phyloP scores from a whole-genome alignment of 176 grass and related monocot species.

The Microstegium vimineum region DNA sequence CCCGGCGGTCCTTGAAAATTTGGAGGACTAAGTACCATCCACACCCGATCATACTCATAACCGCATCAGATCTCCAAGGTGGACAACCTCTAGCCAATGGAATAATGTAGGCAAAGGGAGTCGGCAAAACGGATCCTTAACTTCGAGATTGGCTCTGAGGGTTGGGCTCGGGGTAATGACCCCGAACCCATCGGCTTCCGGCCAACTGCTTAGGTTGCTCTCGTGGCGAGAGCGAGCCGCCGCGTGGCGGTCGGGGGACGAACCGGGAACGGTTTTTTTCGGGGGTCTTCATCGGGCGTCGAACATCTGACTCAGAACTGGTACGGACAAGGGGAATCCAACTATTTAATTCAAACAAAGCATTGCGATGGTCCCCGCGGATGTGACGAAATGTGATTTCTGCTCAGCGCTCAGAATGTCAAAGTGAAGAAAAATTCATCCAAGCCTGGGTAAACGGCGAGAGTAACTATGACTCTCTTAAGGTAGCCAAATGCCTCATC shows the following conservation, averaged over 20 bases:
- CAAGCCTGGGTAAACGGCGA: conserved; percentile 64
- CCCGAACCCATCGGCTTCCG: too few relatives aligned
- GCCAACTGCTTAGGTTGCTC: too few relatives aligned
- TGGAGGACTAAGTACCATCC: conserved; percentile 38
- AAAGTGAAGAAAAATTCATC: too few relatives aligned
- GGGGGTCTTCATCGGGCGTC: not conserved
- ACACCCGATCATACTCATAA: conserved; percentile 70
- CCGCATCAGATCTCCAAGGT: conserved; percentile 86
- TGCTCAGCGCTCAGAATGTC: too few relatives aligned
- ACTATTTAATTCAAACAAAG: conserved; percentile 78
- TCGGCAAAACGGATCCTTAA: conserved; percentile 62
- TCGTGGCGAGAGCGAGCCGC: too few relatives aligned
- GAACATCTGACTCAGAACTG: conserved; percentile 40
- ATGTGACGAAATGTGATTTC: too few relatives aligned
- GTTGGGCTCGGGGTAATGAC: too few relatives aligned
- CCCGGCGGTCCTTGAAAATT: conserved; percentile 33
- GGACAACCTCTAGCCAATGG: conserved; percentile 72
- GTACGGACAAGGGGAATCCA: conserved; percentile 61
- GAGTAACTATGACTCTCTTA: conserved; percentile 95
- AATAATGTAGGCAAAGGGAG: conserved; percentile 56
- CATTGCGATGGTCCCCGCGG: conserved; percentile 62
- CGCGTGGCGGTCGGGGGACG: too few relatives aligned
- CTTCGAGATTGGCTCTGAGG: too few relatives aligned
- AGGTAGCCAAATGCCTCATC: conserved; percentile 68
- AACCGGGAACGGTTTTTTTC: too few relatives aligned